phyloP scores from a whole-genome alignment of 805 yeast genomes.

The Saccharomyces paradoxus region DNA sequence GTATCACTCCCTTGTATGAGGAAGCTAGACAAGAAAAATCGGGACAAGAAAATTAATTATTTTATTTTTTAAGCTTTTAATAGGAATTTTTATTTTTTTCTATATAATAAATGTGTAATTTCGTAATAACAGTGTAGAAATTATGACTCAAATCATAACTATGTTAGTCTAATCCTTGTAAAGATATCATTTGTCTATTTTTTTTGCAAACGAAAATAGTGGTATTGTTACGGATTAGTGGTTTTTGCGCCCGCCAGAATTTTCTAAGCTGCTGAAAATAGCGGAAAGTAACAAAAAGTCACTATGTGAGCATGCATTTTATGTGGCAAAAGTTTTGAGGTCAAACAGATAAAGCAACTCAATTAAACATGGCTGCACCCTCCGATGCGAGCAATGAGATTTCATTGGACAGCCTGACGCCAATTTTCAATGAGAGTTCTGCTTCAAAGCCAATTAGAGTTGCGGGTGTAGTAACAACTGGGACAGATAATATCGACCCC shows the following conservation, averaged over 20 bases:
- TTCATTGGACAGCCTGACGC: neutral
- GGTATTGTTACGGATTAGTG: neutral
- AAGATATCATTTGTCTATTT: neutral
- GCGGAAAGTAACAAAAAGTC: neutral
- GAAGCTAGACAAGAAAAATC: slow-evolving; percentile 37
- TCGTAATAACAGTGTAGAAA: neutral
- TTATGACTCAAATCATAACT: neutral
- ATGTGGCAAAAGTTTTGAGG: neutral
- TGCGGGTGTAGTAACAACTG: slow-evolving; percentile 14
- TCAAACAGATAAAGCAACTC: neutral
- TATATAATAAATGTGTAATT: neutral
- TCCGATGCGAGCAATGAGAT: neutral
- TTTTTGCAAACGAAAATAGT: neutral
- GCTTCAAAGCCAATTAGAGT: slow-evolving; percentile 20
- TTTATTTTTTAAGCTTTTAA: neutral
- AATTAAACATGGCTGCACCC: neutral
- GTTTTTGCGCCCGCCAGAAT: neutral
- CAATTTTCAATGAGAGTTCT: slow-evolving; percentile 13
- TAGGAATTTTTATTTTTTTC: neutral
- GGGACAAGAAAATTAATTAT: neutral
- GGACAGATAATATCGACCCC: slow-evolving; percentile 14
- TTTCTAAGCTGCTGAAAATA: neutral
- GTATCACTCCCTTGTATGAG: slow-evolving; percentile 59
- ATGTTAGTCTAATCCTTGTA: neutral
- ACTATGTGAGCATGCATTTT: neutral